Percentiles rank a stretch among this genome's conserved stretches.
Evolutionary conservation across 2,329 filamentous ascomycete genomes (phyloP).

Genomic region (Epichloe sylvatica): DNA sequence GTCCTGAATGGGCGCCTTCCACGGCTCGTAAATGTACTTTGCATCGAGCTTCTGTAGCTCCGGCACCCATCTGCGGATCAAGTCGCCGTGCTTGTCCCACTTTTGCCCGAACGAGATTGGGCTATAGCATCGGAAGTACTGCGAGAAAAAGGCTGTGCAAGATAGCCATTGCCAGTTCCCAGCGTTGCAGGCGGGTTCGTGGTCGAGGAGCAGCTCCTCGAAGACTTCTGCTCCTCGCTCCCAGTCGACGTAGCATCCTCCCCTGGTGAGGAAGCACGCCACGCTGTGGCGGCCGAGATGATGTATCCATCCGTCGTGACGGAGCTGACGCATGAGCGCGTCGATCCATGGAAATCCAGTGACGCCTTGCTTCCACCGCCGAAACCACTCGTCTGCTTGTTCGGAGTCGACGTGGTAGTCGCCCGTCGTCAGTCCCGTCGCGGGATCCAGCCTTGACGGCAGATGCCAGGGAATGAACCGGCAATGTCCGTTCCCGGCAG

Average conservation of each 20-base stretch:
- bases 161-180: conserved; percentile 71
- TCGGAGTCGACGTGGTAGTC: conserved; percentile 49
- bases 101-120: conserved; percentile 61
- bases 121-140: conserved; percentile 57
- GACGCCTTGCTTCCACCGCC: conserved; percentile 51
- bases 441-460: conserved; percentile 40
- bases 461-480: conserved; percentile 73
- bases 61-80: conserved; percentile 52
- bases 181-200: conserved; percentile 58
- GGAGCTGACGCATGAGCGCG: conserved; percentile 62
- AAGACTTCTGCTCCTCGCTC: conserved; percentile 68
- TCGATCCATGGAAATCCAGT: conserved; percentile 76
- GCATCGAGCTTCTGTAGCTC: conserved; percentile 47
- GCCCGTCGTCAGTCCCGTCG: conserved; percentile 36
- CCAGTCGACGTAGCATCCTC: conserved; percentile 68
- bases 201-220: conserved; percentile 61
- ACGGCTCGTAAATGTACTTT: conserved; percentile 69
- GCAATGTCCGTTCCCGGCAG: conserved; percentile 48
- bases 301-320: conserved; percentile 63
- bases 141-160: conserved; percentile 61
- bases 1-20: conserved; percentile 55
- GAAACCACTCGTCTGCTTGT: conserved; percentile 51
- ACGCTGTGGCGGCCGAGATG: conserved; percentile 66
- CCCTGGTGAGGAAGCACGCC: conserved; percentile 66
- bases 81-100: conserved; percentile 55